Base-by-base conservation (phyloP, 306 rosid genomes). In the Citrullus colocynthis region DNA sequence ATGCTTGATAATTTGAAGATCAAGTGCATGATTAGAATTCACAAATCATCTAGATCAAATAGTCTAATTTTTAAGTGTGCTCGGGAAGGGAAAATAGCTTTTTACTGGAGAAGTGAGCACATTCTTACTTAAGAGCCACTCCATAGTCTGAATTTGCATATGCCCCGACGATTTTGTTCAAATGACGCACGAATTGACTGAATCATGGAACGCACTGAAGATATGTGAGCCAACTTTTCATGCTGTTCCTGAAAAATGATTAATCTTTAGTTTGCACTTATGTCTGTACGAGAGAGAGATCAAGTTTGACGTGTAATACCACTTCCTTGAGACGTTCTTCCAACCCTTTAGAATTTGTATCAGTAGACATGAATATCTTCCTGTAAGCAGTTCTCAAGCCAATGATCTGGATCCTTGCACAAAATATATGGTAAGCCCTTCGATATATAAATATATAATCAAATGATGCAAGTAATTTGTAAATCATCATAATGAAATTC, bases 311-410 rank as follows among this genome's bases (percentile, higher is more conserved):
- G 37, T 18, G 49, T 74, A 74, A 75, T 91, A 94, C 99, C 99
- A 92, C 87, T 80, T 95, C 85, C 13, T 87, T 78, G 58, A 92
- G 92, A 69, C 96, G 86, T 82, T 87, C 96, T 73, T 92, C 97
- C 15, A 95, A 91, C 78, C 89, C 86, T 52, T 75, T 77, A 48
- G 80, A 84, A 63, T 77, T 88, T 67, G 84, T 79, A 76, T 85
- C 88, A 67, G 74, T 52, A 34, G 87, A 84, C 93, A 95, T 88
- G 89, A 95, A 92, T 83, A 95, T 83, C 86, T 85, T 95, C 70
- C 85, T 84, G 81, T 92, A 95, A 75, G 96, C 96, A 57, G 85
- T 64, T 87, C 88, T 86, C 51, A 95, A 88, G 83, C 91, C 81
- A 80, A 82, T 86, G 80, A 90, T 86, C 97, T 92, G 74, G 74